Evolutionary conservation across 257 asterid genomes (phyloP), one percentile per base, ranked within the genome.

Genomic region (Cruciata laevipes): DNA sequence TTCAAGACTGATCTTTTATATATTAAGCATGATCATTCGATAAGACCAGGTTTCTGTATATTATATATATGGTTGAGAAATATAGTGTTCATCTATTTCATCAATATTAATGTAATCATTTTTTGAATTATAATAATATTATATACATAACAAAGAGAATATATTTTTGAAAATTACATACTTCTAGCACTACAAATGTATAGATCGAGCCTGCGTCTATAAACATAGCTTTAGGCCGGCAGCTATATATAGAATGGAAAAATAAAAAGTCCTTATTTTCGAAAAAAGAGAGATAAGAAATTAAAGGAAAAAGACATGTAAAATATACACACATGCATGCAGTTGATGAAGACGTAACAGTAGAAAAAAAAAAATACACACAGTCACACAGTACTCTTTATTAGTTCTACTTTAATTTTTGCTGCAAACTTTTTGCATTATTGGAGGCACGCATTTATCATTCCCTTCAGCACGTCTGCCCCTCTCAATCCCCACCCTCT

Each of bases 401-500:
- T 42, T 42, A 42, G n/a, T 42, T 31, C n/a, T 25, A 40, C 66
- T 52, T 25, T 53, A 33, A 58, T 25, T 59, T 68, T 68, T 77
- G 65, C 77, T 73, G 75, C 72, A 64, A 69, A 63, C 61, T 60
- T 63, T 60, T 66, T 77, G 85, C 68, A 80, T 82, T 77, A 77
- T 76, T 79, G 82, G 66, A 17, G 47, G 83, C 75, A 73, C 76
- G 84, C 86, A 75, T 77, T 79, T 79, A 75, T 75, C 67, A 79
- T 75, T 74, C 71, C 71, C 69, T 74, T 71, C 74, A 52, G 71
- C 73, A 69, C 82, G 77, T 82, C 74, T 82, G 68, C 67, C 60
- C 64, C 68, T 16, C 49, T 40, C 49, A n/a, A 40, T 16, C 53
- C 53, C 53, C 53, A 47, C 53, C 55, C 68, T 59, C 63, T 9